Evolutionary conservation across 1,284 basidiomycete species (phyloP).

Genomic region (Meripilus lineatus): DNA sequence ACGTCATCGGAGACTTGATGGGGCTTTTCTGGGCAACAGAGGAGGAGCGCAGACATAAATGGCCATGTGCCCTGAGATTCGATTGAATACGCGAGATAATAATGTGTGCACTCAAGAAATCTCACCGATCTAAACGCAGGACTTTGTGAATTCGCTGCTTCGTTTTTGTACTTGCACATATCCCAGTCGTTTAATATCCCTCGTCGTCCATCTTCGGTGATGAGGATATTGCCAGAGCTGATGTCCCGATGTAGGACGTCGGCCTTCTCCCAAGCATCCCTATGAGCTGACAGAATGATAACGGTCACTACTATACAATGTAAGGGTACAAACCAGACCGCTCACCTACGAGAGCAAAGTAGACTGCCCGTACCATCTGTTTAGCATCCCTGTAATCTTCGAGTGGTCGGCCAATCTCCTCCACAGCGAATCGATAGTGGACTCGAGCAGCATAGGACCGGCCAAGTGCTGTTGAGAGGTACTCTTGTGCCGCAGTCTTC

Average conservation of each 20-base stretch:
- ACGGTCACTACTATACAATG: no score
- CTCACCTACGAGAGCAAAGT: background rate
- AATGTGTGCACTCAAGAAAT: background rate
- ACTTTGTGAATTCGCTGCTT: background rate
- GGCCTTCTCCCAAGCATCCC: background rate
- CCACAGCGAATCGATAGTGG: constrained; percentile 2
- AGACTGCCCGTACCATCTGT: background rate
- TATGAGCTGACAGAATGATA: no score
- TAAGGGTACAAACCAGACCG: no score
- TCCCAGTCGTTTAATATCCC: background rate
- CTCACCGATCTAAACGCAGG: no score
- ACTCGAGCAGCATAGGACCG: background rate
- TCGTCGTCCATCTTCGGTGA: background rate
- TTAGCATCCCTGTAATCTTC: background rate
- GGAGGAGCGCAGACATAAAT: constrained; percentile 3
- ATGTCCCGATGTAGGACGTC: constrained; percentile 2
- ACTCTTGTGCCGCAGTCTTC: background rate
- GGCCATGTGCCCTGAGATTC: constrained; percentile 4
- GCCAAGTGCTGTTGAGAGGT: background rate
- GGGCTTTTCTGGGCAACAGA: constrained; percentile 1
- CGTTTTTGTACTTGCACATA: constrained; percentile 1
- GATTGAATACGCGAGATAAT: background rate
- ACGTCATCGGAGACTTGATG: constrained; percentile 3
- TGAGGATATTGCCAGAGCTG: constrained; percentile 2
- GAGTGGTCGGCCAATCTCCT: constrained; percentile 1